phyloP scores from a whole-genome alignment of 2,329 filamentous ascomycete genomes.

The Penicillium occitanis region DNA sequence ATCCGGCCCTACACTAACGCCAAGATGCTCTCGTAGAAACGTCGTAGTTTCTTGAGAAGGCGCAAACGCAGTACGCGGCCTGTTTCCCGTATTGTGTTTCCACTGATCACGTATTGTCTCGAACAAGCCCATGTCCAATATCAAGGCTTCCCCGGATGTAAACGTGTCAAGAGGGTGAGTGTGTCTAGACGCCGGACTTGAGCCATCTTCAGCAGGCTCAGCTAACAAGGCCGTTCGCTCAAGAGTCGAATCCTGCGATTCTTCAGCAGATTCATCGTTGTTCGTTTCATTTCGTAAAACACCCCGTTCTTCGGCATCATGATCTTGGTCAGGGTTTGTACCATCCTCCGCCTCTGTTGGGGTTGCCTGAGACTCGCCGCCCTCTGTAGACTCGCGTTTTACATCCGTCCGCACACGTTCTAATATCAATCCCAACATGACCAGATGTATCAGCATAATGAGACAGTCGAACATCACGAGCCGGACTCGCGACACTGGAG shows the following conservation, averaged over 20 bases:
- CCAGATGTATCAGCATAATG: conserved; percentile 55
- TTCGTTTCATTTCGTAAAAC: conserved; percentile 42
- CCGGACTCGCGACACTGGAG: conserved; percentile 54
- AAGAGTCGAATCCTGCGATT: conserved; percentile 24
- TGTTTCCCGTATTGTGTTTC: conserved; percentile 31
- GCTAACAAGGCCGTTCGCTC: conserved; percentile 34
- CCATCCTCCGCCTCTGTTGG: conserved; percentile 25
- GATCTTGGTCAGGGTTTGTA: conserved; percentile 46
- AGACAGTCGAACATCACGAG: conserved; percentile 56
- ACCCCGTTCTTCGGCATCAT: conserved; percentile 62
- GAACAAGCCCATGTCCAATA: conserved; percentile 40
- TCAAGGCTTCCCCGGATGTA: conserved; percentile 37
- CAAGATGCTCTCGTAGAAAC: conserved; percentile 40
- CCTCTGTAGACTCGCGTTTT: conserved; percentile 20
- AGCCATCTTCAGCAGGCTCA: conserved; percentile 33
- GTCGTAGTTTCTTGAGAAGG: conserved; percentile 38
- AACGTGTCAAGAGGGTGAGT: conserved; percentile 42
- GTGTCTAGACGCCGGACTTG: conserved; percentile 25
- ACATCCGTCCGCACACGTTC: conserved; percentile 52
- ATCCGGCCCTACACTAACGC: conserved; percentile 38
- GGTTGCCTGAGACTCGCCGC: conserved; percentile 24
- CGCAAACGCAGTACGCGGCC: conserved; percentile 28
- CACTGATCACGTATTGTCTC: conserved; percentile 42
- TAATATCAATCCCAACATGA: conserved; percentile 56
- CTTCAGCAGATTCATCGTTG: conserved; percentile 9